phyloP scores from a whole-genome alignment of 306 rosid species.

The Rosa lucieae region DNA sequence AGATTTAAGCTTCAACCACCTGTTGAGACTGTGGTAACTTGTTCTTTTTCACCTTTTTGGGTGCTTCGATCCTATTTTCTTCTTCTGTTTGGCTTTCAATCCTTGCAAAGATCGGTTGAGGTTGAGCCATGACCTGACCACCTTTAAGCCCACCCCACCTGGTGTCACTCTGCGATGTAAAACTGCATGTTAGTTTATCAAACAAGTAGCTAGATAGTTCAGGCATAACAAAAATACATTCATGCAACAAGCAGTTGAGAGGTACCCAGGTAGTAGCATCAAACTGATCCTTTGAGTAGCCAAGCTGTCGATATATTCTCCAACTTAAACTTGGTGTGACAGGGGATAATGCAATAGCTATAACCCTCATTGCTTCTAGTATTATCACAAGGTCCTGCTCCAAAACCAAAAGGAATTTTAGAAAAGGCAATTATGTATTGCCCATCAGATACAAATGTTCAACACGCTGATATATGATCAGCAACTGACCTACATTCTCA shows the following conservation, averaged over 20 bases:
- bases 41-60: slow-evolving; percentile 48
- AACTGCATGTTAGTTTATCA: slow-evolving; percentile 32
- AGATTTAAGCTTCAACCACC: slow-evolving; percentile 54
- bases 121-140: slow-evolving; percentile 83
- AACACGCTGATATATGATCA: not conserved
- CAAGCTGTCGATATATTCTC: slow-evolving; percentile 89
- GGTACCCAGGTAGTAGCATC: slow-evolving; percentile 77
- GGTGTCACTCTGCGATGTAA: slow-evolving; percentile 61
- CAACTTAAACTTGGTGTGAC: slow-evolving; percentile 73
- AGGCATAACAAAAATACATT: not conserved
- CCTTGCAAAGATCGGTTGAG: slow-evolving; percentile 77
- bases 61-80: slow-evolving; percentile 36
- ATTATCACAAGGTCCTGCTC: slow-evolving; percentile 90
- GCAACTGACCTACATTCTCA: not conserved
- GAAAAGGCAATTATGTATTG: not conserved
- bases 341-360: slow-evolving; percentile 77
- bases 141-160: slow-evolving; percentile 86
- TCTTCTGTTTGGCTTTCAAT: slow-evolving; percentile 63
- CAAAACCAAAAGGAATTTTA: slow-evolving; percentile 22
- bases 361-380: slow-evolving; percentile 80
- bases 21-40: slow-evolving; percentile 52
- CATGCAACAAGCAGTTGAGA: slow-evolving; percentile 38
- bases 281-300: slow-evolving; percentile 72
- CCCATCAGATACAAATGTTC: slow-evolving; percentile 12
- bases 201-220: slow-evolving; percentile 19